Evolutionary conservation across 2,329 filamentous ascomycete genomes (phyloP).

Genomic region (Aspergillus sp.): DNA sequence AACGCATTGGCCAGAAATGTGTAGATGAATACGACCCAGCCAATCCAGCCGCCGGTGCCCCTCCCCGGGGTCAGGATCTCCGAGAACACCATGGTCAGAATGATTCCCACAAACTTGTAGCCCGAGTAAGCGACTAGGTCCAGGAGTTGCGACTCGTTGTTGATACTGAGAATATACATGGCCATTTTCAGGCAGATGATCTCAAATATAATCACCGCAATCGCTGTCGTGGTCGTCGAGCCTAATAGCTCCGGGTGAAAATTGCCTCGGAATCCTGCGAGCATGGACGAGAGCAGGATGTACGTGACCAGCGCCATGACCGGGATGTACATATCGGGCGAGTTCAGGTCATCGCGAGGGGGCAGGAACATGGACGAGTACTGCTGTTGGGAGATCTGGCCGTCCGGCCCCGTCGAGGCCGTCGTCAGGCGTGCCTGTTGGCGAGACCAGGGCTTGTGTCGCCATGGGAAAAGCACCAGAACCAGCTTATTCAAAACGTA

Average conservation of each 20-base stretch:
- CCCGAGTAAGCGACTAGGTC: conserved; percentile 95
- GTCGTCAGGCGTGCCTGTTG: conserved; percentile 65
- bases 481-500: conserved; percentile 93
- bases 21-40: conserved; percentile 87
- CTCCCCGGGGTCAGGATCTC: conserved; percentile 75
- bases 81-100: conserved; percentile 77
- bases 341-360: conserved; percentile 93
- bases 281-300: conserved; percentile 85
- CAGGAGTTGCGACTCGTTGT: conserved; percentile 86
- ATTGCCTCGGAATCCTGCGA: conserved; percentile 83
- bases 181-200: conserved; percentile 88
- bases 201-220: conserved; percentile 81
- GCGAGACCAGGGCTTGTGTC: conserved; percentile 95
- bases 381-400: conserved; percentile 61
- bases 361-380: conserved; percentile 69
- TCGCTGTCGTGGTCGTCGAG: conserved; percentile 79
- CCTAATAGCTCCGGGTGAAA: conserved; percentile 94
- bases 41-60: conserved; percentile 82
- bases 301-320: conserved; percentile 98
- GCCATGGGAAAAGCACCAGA: conserved; percentile 94
- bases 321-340: conserved; percentile 98
- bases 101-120: conserved; percentile 98
- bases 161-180: conserved; percentile 91
- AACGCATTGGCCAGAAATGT: conserved; percentile 93
- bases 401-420: conserved; percentile 48